Evolutionary conservation across 2,329 filamentous ascomycete species (phyloP).

Genomic region (Ophiostoma himal-ulmi): DNA sequence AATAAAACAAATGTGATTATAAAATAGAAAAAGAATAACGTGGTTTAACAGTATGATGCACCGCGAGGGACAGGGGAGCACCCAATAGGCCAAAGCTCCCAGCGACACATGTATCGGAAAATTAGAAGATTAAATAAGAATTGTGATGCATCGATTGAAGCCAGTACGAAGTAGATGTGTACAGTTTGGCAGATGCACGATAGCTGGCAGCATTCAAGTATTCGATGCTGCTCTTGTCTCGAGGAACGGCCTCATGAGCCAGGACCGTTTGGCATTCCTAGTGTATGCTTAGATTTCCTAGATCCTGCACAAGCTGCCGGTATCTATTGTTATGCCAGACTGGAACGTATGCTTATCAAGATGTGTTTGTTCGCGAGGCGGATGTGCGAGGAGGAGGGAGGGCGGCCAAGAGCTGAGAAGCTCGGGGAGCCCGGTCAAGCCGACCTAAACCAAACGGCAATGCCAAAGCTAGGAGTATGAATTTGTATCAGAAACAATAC

Average conservation of each 20-base stretch:
- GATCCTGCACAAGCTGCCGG: background rate
- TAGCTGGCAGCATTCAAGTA: too few relatives aligned
- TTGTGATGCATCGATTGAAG: too few relatives aligned
- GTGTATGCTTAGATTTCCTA: background rate
- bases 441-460: background rate
- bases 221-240: too few relatives aligned
- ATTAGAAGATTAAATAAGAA: background rate
- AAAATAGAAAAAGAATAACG: background rate
- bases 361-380: background rate
- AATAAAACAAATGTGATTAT: background rate
- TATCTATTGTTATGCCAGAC: background rate
- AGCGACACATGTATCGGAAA: background rate
- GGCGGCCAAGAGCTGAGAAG: background rate
- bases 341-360: background rate
- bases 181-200: too few relatives aligned
- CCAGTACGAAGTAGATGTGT: too few relatives aligned
- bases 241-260: too few relatives aligned
- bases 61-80: background rate
- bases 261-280: too few relatives aligned
- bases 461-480: too few relatives aligned
- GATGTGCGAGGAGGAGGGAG: background rate
- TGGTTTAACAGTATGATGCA: background rate
- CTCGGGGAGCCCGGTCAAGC: constrained; percentile 2
- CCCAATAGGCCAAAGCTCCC: background rate
- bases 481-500: too few relatives aligned